A percentile compares a stretch with the other conserved stretches of the same genome.
phyloP scores from a whole-genome alignment of 108 stramenopile genomes.

The Nannochloropsis gaditana region DNA sequence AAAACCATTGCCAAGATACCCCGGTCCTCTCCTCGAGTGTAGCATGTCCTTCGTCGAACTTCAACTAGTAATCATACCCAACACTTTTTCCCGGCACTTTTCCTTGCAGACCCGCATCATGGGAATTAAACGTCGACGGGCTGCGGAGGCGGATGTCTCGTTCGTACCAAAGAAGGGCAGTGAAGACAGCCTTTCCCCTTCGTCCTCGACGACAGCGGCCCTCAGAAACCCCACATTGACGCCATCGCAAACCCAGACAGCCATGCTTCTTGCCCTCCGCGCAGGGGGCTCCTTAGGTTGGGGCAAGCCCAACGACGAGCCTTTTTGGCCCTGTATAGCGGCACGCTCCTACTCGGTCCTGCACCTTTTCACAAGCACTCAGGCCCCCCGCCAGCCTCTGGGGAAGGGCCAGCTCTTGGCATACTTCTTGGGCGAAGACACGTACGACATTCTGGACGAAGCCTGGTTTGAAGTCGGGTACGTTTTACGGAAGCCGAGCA shows the following conservation, averaged over 20 bases:
- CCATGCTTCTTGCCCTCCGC: background rate
- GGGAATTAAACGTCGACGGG: too few relatives aligned
- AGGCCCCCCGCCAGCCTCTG: background rate
- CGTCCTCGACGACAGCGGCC: too few relatives aligned
- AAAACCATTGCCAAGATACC: too few relatives aligned
- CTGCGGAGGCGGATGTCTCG: too few relatives aligned
- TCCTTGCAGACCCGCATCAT: too few relatives aligned
- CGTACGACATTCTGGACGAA: conserved; percentile 10
- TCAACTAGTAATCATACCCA: too few relatives aligned
- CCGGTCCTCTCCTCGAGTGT: too few relatives aligned
- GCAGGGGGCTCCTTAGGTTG: background rate
- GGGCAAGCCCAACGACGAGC: conserved; percentile 1
- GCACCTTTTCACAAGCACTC: background rate
- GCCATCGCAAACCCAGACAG: conserved; percentile 16
- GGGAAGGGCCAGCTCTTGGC: background rate
- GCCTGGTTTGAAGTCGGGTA: background rate
- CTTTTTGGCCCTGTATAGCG: background rate
- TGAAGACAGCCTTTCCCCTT: too few relatives aligned
- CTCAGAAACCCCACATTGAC: background rate
- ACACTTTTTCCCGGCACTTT: too few relatives aligned
- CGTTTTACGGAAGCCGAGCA: background rate
- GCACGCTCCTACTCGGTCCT: background rate
- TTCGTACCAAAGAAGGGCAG: too few relatives aligned
- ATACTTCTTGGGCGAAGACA: background rate
- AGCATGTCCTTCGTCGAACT: too few relatives aligned